These are phyloP conservation scores for Coemansia pectinata DNA, from an alignment of 192 early-diverging fungal species.

Conservation along the genomic window DNA sequence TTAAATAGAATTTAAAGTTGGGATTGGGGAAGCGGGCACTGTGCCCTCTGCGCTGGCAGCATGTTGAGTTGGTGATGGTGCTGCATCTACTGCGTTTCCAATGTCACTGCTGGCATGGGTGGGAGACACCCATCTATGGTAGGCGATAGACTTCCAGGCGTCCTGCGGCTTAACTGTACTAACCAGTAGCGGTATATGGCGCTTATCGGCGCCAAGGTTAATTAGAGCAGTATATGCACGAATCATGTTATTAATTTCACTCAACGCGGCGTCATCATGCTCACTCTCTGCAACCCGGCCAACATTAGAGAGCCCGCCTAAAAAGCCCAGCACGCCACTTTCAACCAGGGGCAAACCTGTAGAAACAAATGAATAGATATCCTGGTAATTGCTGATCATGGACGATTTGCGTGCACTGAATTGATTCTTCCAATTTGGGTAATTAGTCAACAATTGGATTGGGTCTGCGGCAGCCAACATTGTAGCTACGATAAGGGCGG, in stretches of 20 bases:
- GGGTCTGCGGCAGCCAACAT: conserved; percentile 24
- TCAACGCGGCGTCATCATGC: no score
- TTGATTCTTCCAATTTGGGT: conserved; percentile 31
- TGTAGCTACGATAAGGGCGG: conserved; percentile 5
- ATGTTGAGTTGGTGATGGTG: background rate
- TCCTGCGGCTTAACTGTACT: background rate
- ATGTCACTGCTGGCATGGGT: background rate
- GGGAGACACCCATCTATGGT: background rate
- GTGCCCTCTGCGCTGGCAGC: background rate
- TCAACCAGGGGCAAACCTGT: conserved; percentile 30
- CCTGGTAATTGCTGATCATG: conserved; percentile 12
- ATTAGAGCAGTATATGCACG: background rate
- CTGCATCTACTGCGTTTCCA: background rate
- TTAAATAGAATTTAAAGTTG: conserved; percentile 3
- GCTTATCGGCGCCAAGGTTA: background rate
- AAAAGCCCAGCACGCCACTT: conserved; percentile 15
- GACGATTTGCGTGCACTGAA: conserved; percentile 18
- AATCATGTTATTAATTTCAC: background rate
- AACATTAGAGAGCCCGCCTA: conserved; percentile 18
- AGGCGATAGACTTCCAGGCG: conserved; percentile 15
- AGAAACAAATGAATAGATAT: conserved; percentile 32
- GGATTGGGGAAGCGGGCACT: background rate
- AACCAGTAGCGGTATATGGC: background rate
- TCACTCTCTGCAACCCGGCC: background rate
- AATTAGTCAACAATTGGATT: conserved; percentile 21